A percentile compares a stretch with the other conserved stretches of the same genome.
Evolutionary conservation across 352 stramenopile species (phyloP).

Genomic region (Phytophthora multivora): DNA sequence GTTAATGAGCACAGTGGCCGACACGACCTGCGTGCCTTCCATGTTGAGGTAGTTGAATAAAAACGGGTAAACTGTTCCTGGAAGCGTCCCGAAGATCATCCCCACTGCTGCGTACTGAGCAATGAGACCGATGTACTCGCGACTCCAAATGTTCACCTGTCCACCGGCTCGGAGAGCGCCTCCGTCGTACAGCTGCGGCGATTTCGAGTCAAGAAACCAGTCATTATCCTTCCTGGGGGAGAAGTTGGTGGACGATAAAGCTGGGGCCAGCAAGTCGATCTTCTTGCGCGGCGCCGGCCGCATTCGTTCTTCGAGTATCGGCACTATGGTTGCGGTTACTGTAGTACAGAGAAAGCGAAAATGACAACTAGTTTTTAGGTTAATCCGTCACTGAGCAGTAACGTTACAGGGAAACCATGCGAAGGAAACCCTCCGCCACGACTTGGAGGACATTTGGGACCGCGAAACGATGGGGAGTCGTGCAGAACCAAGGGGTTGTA

Average conservation of each 20-base stretch:
- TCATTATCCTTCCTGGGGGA: constrained; percentile 15
- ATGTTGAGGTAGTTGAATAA: constrained; percentile 55
- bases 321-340: constrained; percentile 21
- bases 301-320: constrained; percentile 27
- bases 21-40: constrained; percentile 44
- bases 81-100: constrained; percentile 46
- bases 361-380: not conserved
- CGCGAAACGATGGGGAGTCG: constrained; percentile 27
- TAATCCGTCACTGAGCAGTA: not conserved
- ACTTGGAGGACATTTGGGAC: constrained; percentile 20
- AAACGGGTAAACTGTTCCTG: constrained; percentile 51
- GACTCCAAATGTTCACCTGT: constrained; percentile 37
- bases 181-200: constrained; percentile 21
- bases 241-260: constrained; percentile 1
- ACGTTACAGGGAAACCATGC: constrained; percentile 12
- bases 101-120: constrained; percentile 48
- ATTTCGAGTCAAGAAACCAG: constrained; percentile 19
- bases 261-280: constrained; percentile 14
- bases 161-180: constrained; percentile 24
- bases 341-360: constrained; percentile 8
- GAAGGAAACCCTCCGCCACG: constrained; percentile 15
- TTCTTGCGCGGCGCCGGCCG: constrained; percentile 12
- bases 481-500: constrained; percentile 7
- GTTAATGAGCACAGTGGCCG: constrained; percentile 38
- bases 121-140: constrained; percentile 45